These are phyloP conservation scores for Pestalotiopsis sp. DNA, from an alignment of 2,329 filamentous ascomycete species.

Conservation along the genomic window DNA sequence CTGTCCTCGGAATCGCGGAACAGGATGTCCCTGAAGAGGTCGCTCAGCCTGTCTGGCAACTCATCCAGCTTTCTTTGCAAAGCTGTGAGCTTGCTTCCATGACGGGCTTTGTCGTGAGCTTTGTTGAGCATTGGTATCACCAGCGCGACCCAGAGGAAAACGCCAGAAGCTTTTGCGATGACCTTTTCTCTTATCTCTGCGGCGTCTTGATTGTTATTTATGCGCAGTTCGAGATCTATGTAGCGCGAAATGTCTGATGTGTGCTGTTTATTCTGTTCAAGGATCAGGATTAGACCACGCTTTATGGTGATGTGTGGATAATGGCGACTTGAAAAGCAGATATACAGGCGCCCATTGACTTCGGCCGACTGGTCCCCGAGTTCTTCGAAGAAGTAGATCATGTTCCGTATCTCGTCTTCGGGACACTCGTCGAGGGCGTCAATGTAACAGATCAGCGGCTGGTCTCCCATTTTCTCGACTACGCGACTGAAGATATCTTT, in stretches of 20 bases:
- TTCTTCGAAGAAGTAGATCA: conserved; percentile 9
- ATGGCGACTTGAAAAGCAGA: conserved; percentile 31
- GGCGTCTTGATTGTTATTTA: conserved; percentile 16
- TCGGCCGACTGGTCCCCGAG: neutral
- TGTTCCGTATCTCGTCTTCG: conserved; percentile 8
- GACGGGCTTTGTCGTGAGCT: conserved; percentile 26
- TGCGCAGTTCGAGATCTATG: conserved; percentile 27
- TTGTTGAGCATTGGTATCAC: conserved; percentile 36
- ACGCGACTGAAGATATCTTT: neutral
- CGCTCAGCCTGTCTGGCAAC: conserved; percentile 38
- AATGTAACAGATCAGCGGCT: neutral
- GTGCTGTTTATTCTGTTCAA: conserved; percentile 27
- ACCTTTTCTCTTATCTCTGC: conserved; percentile 25
- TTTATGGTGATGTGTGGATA: conserved; percentile 43
- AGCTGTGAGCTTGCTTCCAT: neutral
- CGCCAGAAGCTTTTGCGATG: conserved; percentile 35
- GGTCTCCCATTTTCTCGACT: neutral
- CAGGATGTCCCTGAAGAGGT: conserved; percentile 44
- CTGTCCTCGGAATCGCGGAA: conserved; percentile 35
- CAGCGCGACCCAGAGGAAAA: conserved; percentile 38
- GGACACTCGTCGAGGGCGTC: conserved; percentile 14
- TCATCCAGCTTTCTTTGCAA: conserved; percentile 33
- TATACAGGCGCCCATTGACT: neutral
- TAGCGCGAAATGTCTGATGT: conserved; percentile 24
- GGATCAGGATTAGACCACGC: conserved; percentile 19